Evolutionary conservation across 345 rosid genomes (phyloP), one percentile per base, ranked within the genome.

Genomic region (Anacardium occidentale): DNA sequence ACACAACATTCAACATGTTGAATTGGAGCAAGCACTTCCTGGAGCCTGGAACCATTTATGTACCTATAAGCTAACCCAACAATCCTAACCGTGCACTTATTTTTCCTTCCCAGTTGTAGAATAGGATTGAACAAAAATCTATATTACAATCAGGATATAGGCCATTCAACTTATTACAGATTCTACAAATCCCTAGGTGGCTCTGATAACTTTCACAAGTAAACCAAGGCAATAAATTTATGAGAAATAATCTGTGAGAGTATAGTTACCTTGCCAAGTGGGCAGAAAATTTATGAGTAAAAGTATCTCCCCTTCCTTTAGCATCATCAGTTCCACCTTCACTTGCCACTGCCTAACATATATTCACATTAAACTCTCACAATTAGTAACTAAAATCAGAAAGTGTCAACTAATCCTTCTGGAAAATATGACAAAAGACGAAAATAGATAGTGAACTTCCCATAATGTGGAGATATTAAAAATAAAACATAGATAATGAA

Each of bases 301-400:
- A 95, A 73, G 99, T 98, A 77, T 95, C 98, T 48, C 99, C 99
- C 65, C 99, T 90, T 83, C 96, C 86, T 83, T 88, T 92, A 22
- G 97, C 98, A 82, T 95, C 98, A 64, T 92, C 99, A 3, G 92
- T 92, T 77, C 98, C 97, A 34, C 99, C 99, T 87, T 92, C 98
- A 84, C 99, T 95, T 79, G 99, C 98, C 77, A 92, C 99, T 45
- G 99, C 98, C 99, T 95, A 74, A 64, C 75, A 77, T 53, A 71
- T n/a, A 75, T 76, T 68, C 66, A 67, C 57, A 83, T 37, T 40
- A 76, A 72, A 51, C 60, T 77, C 52, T 3, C 32, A 29, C 32
- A 29, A 29, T 29, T 29, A 29, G 32, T 29, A 29, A 1, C 32
- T 29, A 29, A 29, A 1, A 29, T 29, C 32, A 29, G 3, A 29